Evolutionary conservation across 352 stramenopile species (phyloP), one percentile per base, ranked within the genome.

Genomic region (Chrysophaeum taylorii): DNA sequence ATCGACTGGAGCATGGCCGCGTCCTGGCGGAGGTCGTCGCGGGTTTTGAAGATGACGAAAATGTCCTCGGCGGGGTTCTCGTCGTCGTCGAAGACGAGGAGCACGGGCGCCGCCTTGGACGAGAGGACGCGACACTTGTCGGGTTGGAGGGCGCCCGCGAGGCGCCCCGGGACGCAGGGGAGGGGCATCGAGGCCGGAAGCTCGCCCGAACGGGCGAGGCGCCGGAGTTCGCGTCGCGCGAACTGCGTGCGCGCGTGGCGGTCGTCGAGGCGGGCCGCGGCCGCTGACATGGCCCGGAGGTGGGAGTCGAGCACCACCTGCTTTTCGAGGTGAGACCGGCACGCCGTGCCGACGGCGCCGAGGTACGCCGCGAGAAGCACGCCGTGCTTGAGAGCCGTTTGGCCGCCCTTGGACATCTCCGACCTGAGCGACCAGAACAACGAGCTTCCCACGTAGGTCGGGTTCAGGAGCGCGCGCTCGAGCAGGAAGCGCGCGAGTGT

Each of bases 11-110:
- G 80, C 64, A 93, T 92, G 5, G 96, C 81, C 76, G 96, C 87
- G 66, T 96, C 91, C 70, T 96, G 91, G 7, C 90, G 85, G 41
- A 96, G 73, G 70, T 96, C 90, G 53, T 96, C 90, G 0, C 90
- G 88, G 0, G 80, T 84, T 72, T 96, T 96, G 79, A 94, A 95
- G 37, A 94, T 81, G 39, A 75, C 78, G 33, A 84, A 74, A 18
- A 64, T 43, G 35, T 43, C 37, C 35, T 33, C 69, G 29, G 48
- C 18, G 9, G 5, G 21, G 33, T 9, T 36, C 21, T 81, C 69
- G 12, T 50, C 69, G 18, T 71, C 57, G n/a, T 64, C 64, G 23
- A 96, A 86, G 41, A 89, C 86, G 16, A 96, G 78, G 54, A 89
- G 86, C 0, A 96, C 79, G 12, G 90, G 90, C 2, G 85, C 78